Evolutionary conservation across 768 basidiomycete species (phyloP), one percentile per base, ranked within the genome.

Genomic region (Leccinum obscurum): DNA sequence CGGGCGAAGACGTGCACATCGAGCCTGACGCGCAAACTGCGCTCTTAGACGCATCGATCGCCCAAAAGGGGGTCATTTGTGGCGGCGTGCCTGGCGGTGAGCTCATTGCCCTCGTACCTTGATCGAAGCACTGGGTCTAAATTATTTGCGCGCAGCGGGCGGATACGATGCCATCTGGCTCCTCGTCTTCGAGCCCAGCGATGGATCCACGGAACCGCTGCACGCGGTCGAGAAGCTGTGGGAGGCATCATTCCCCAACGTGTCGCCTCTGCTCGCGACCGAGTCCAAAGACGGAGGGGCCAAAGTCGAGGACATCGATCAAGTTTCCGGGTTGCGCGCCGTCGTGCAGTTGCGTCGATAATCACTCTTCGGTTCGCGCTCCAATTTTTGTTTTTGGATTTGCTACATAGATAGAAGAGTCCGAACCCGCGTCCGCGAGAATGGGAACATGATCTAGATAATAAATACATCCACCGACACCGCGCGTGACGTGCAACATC

Each of bases 81-180:
- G 95, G 95, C 26, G 96, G 96, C 20, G 97, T 98, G 5, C 97
- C 97, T 6, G 97, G 97, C 46, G 95, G 95, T 95, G 68, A 66
- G 89, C 72, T 22, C 30, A 49, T 48, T 54, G 32, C 32, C 39
- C 28, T 24, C 17, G 11, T 17, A 52, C 11, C 11, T 41, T 41
- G 6, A 14, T 39, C 4, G 1, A 30, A 26, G 48, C 48, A 24
- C 0, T 2, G 7, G 3, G 8, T n/a, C 46, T 52, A 11, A 56
- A 35, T 56, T 64, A 48, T 64, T 8, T 49, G 10, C 44, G 26
- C 37, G 56, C 64, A 98, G 97, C 97, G 55, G 97, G 97, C 10
- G 97, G 97, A 2, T 98, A 92, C 73, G 97, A 99, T 70, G 97
- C 97, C 7, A 84, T 98, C 60, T 98, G 95, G 93, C 78, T 99